phyloP scores from a whole-genome alignment of 2,329 filamentous ascomycete genomes.

The Zymoseptoria ardabiliae region DNA sequence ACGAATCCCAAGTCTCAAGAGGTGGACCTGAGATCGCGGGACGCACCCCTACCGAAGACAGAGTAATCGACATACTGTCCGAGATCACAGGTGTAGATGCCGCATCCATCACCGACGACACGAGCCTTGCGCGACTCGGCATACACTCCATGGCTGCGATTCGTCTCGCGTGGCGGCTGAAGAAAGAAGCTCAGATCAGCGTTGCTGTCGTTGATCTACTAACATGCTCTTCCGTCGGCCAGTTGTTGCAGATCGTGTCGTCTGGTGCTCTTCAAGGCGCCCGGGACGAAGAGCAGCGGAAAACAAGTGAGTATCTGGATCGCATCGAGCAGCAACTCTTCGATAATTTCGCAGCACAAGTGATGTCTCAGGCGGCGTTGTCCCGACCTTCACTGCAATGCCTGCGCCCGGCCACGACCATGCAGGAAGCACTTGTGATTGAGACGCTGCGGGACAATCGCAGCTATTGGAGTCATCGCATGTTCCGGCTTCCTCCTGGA shows the following conservation, averaged over 20 bases:
- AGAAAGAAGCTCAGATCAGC: conserved; percentile 1
- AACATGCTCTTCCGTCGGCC: background rate
- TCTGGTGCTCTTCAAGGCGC: background rate
- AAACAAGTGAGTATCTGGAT: background rate
- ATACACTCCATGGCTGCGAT: conserved; percentile 14
- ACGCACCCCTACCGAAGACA: background rate
- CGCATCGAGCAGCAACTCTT: background rate
- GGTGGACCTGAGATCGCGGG: background rate
- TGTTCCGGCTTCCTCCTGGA: conserved; percentile 4
- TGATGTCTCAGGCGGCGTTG: background rate
- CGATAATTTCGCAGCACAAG: background rate
- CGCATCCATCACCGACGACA: background rate
- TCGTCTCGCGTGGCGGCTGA: conserved; percentile 4
- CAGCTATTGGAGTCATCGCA: conserved; percentile 13
- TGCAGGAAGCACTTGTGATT: conserved; percentile 10
- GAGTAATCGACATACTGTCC: background rate
- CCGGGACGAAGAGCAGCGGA: conserved; percentile 23
- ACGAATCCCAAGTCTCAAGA: no score
- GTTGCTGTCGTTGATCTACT: background rate
- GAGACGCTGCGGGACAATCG: conserved; percentile 9
- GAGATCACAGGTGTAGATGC: background rate
- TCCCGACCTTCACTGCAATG: background rate
- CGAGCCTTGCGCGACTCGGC: conserved; percentile 6
- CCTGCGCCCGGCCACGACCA: conserved; percentile 6
- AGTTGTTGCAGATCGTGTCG: background rate